phyloP scores from a whole-genome alignment of 148 eudicot species.

The Arbutus unedo region DNA sequence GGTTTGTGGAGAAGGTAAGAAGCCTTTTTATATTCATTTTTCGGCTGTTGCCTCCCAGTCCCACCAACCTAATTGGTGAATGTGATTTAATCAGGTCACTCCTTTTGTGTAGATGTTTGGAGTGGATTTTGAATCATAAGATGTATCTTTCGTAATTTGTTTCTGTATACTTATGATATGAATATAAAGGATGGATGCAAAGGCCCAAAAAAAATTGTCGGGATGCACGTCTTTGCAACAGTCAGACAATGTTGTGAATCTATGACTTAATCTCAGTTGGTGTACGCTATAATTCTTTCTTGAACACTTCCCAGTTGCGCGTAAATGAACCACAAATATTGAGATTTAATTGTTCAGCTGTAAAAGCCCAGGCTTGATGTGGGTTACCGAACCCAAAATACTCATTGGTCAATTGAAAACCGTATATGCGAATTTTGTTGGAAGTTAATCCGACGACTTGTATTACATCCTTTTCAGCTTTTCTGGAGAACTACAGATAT shows the following conservation, averaged over 20 bases:
- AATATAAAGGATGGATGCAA: not conserved
- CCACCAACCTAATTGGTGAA: not conserved
- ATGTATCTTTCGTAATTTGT: too few species aligned
- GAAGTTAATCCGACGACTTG: not conserved
- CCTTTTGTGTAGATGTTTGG: not conserved
- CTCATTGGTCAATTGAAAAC: not conserved
- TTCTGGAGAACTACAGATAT: not conserved
- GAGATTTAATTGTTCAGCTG: not conserved
- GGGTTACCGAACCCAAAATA: not conserved
- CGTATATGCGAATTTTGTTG: not conserved
- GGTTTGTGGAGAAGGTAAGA: constrained; percentile 80
- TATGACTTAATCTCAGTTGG: not conserved
- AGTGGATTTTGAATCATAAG: not conserved
- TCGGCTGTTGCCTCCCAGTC: not conserved
- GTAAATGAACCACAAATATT: not conserved
- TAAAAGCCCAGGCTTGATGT: not conserved
- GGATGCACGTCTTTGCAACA: not conserved
- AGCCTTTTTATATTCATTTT: not conserved
- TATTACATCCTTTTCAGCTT: not conserved
- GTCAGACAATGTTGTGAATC: not conserved
- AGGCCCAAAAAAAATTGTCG: not conserved
- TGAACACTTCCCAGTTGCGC: not conserved
- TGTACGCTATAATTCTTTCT: not conserved
- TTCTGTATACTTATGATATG: not conserved
- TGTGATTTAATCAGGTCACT: not conserved